Percentiles rank a stretch among this genome's conserved stretches.
phyloP scores from a whole-genome alignment of 257 asterid genomes.

The Penstemon eatonii region DNA sequence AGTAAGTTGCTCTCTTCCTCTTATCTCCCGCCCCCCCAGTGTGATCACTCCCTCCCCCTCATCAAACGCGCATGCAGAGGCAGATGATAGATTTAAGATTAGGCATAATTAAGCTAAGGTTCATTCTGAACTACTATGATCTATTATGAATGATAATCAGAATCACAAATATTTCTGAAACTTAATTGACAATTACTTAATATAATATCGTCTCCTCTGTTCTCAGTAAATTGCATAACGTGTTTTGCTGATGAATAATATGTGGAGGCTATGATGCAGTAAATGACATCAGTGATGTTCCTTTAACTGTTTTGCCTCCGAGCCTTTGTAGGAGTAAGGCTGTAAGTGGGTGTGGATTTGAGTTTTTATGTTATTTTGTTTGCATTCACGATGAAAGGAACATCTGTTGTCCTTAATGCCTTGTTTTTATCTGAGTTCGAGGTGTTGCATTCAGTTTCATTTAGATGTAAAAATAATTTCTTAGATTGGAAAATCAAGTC shows the following conservation, averaged over 20 bases:
- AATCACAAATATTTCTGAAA: conserved; percentile 10
- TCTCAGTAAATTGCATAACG: background rate
- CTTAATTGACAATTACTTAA: background rate
- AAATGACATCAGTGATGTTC: background rate
- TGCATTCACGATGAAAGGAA: background rate
- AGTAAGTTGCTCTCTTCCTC: conserved; percentile 49
- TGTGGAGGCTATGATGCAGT: conserved; percentile 20
- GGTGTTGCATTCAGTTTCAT: conserved; percentile 9
- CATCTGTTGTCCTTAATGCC: background rate
- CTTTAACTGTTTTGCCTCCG: conserved; percentile 1
- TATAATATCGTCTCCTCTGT: background rate
- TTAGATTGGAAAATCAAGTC: background rate
- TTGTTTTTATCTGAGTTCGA: conserved; percentile 13
- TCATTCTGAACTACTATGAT: conserved; percentile 17
- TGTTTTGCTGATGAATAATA: background rate
- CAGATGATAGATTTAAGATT: conserved; percentile 4
- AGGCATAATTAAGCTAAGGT: conserved; percentile 4
- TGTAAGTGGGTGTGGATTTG: background rate
- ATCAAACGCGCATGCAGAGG: background rate
- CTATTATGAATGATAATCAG: conserved; percentile 11
- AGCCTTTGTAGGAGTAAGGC: conserved; percentile 7
- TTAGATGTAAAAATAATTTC: background rate
- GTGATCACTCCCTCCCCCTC: background rate
- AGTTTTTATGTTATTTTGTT: conserved; percentile 21
- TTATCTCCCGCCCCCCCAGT: background rate